Percentiles rank a stretch among this genome's conserved stretches.
Conservation (phyloP, 352 stramenopile genomes). For the Pythium aristosporum region DNA sequence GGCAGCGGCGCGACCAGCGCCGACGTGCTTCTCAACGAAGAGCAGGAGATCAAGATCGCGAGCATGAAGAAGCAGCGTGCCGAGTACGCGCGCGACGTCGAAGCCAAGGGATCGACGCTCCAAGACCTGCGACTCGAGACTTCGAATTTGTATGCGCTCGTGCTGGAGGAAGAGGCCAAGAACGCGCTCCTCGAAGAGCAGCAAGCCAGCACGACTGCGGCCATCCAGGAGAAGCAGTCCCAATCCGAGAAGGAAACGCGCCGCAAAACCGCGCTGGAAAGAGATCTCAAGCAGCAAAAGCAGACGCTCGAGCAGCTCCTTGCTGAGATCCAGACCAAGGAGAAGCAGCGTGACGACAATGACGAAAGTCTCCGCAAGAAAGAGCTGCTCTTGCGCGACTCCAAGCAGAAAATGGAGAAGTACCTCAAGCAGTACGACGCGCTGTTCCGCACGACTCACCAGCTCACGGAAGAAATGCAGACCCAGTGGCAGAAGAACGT, state of each 20-base stretch:
- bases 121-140: conserved; percentile 69
- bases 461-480: conserved; percentile 78
- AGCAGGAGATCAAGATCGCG: conserved; percentile 68
- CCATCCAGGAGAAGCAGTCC: conserved; percentile 68
- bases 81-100: conserved; percentile 66
- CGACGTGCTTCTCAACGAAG: conserved; percentile 61
- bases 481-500: conserved; percentile 83
- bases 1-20: conserved; percentile 19
- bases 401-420: conserved; percentile 88
- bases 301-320: conserved; percentile 51
- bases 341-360: conserved; percentile 51
- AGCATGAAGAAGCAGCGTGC: conserved; percentile 71
- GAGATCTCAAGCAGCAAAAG: conserved; percentile 73
- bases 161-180: conserved; percentile 61
- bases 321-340: conserved; percentile 38
- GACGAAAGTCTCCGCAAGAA: conserved; percentile 63
- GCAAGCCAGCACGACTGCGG: conserved; percentile 33
- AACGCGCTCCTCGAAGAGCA: conserved; percentile 62
- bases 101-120: conserved; percentile 64
- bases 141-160: conserved; percentile 55
- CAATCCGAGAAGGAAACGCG: conserved; percentile 58
- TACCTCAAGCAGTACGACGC: conserved; percentile 86
- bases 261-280: conserved; percentile 65
- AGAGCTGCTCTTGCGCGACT: conserved; percentile 71
- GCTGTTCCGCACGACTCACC: conserved; percentile 78